Evolutionary conservation across 2,329 filamentous ascomycete species (phyloP).

Genomic region (Xylaria polymorpha): DNA sequence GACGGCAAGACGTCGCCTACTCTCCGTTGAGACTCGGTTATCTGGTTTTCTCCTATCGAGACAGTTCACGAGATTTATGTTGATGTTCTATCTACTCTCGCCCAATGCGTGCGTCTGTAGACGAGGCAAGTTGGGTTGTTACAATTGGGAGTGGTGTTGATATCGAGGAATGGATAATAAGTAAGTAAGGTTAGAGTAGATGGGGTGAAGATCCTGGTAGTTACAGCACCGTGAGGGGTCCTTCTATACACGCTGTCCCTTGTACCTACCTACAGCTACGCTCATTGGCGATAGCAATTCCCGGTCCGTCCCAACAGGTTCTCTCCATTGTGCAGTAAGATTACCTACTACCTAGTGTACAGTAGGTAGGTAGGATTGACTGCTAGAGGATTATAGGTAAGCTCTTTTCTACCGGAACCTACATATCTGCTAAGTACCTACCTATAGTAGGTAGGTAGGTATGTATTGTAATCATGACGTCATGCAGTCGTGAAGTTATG

Average conservation of each 20-base stretch:
- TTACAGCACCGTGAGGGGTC: constrained; percentile 4
- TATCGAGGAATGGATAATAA: background rate
- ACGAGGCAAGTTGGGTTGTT: background rate
- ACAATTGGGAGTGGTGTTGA: background rate
- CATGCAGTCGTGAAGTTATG: background rate
- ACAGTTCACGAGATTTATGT: background rate
- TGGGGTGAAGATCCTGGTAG: background rate
- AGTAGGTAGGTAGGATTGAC: background rate
- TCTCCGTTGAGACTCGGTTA: background rate
- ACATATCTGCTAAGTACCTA: no score
- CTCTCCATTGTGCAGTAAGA: background rate
- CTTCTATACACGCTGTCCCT: background rate
- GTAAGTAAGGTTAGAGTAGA: no score
- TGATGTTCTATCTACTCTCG: background rate
- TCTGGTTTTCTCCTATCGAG: background rate
- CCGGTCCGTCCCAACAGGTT: background rate
- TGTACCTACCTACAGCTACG: background rate
- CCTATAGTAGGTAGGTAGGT: background rate
- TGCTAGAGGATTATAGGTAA: background rate
- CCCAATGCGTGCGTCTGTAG: background rate
- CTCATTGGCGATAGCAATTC: no score
- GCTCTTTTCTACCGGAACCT: constrained; percentile 2
- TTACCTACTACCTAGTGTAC: no score
- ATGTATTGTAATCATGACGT: constrained; percentile 24
- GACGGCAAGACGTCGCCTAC: background rate